These are phyloP conservation scores for Pelargonium australe DNA, from an alignment of 441 rosid genomes.

Conservation along the genomic window DNA sequence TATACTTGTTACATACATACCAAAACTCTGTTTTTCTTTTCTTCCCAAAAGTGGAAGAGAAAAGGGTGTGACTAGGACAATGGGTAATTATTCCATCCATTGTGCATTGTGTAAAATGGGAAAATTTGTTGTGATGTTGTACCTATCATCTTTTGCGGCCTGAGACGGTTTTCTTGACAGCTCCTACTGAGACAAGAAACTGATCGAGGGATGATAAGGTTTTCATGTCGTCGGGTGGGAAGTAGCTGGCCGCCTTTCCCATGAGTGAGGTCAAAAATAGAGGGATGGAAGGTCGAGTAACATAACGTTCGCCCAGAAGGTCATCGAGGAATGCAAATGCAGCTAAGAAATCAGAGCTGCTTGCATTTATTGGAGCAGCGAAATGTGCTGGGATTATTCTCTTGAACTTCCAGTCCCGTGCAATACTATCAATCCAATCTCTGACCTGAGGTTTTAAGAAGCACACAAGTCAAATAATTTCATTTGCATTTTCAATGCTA, in stretches of 20 bases:
- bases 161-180: constrained; percentile 79
- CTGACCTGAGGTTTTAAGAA: constrained; percentile 47
- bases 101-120: no score
- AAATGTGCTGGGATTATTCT: constrained; percentile 92
- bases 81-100: no score
- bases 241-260: constrained; percentile 94
- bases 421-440: constrained; percentile 83
- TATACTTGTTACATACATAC: neutral
- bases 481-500: no score
- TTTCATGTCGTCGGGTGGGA: constrained; percentile 96
- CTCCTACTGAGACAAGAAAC: constrained; percentile 84
- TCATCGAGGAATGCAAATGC: constrained; percentile 90
- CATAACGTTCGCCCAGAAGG: constrained; percentile 59
- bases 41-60: neutral
- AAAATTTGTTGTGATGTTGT: neutral
- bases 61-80: neutral
- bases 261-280: constrained; percentile 58
- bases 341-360: constrained; percentile 73
- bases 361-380: constrained; percentile 74
- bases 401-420: constrained; percentile 79
- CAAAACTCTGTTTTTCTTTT: neutral
- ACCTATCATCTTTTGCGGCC: constrained; percentile 47
- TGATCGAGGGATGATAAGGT: constrained; percentile 84
- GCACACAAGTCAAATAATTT: neutral
- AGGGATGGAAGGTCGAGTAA: constrained; percentile 59